Base-by-base conservation (phyloP, 2,329 filamentous ascomycete species). In the Neonectria coccinea region DNA sequence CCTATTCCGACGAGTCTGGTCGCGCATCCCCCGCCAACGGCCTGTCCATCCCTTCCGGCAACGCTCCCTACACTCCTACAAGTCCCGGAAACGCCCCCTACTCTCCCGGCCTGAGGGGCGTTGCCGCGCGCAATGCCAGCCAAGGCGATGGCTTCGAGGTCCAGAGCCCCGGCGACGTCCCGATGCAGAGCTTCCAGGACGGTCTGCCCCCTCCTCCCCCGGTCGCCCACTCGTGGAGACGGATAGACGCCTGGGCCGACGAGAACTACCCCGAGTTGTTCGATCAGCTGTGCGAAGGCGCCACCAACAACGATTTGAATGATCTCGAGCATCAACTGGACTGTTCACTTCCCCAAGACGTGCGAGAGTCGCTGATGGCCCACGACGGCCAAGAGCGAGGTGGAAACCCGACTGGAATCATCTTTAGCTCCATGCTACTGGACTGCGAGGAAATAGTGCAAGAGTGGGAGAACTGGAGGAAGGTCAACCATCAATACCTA, bases 371-470 rank as follows among this genome's bases (percentile, higher is more conserved):
- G 2, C 82, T 97, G 73, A 89, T 92, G 82, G 79, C 93, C 57
- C 96, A 99, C 78, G 96, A 99, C 75, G 96, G 96, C n/a, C 96
- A 99, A 80, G 96, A 99, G 81, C 91, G 96, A 68, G 93, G 94
- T 67, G 96, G 96, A 68, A 86, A 86, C 62, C 96, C 96, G 1
- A 97, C 95, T 0, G 96, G 96, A 67, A 91, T 98, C 70, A 88
- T 99, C 66, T 98, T 99, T 74, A 88, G 94, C 65, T 91, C 89
- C 77, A 99, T 99, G 96, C 82, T 99, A 68, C 88, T 99, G 62
- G 96, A 99, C 79, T 98, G 96, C 76, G 96, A 99, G 79, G 96
- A 99, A 77, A 97, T 99, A 72, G 91, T 97, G 22, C 94, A 97
- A 78, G 96, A 99, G 78, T 98, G 95, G 93, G 91, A 92, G 74